phyloP scores from a whole-genome alignment of 371 early-diverging fungal genomes.

The Rhizopus arrhizus region DNA sequence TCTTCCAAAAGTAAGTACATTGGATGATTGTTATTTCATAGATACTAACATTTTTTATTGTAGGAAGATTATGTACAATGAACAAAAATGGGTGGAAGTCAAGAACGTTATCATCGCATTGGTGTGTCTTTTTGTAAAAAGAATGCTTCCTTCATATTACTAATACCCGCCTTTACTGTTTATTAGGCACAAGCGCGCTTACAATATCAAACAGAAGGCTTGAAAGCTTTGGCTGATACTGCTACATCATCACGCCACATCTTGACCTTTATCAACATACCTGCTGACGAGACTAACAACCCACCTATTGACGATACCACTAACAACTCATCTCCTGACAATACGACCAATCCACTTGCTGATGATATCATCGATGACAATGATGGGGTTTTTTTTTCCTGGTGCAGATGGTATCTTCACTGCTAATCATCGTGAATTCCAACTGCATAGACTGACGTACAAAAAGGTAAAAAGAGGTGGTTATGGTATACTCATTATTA shows the following conservation, averaged over 20 bases:
- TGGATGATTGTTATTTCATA: no score
- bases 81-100: constrained; percentile 1
- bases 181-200: neutral
- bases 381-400: neutral
- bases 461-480: neutral
- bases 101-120: neutral
- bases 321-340: neutral
- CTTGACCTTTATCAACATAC: neutral
- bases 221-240: neutral
- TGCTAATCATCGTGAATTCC: neutral
- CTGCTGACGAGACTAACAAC: neutral
- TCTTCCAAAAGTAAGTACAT: no score
- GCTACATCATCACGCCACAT: neutral
- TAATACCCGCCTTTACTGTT: neutral
- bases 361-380: neutral
- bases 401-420: neutral
- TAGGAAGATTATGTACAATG: neutral
- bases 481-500: constrained; percentile 3
- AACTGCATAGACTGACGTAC: constrained; percentile 6
- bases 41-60: no score
- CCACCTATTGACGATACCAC: neutral
- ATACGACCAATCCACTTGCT: constrained; percentile 5
- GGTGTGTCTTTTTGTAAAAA: neutral
- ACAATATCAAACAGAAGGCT: neutral
- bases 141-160: neutral